These are phyloP conservation scores for Fusarium tupiense DNA, from an alignment of 2,329 filamentous ascomycete species.

Conservation along the genomic window DNA sequence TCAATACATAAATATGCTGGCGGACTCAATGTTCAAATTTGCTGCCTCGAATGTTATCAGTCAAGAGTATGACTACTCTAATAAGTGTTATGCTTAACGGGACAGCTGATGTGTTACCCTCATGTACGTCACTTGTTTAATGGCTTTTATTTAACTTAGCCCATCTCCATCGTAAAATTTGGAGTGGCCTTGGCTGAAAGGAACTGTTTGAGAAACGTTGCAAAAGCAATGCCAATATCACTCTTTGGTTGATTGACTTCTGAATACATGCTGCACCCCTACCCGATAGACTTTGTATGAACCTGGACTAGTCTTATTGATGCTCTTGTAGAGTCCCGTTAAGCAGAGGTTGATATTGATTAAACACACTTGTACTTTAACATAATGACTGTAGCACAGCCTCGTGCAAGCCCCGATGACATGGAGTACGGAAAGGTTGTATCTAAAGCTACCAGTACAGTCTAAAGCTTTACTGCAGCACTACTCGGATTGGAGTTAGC, in stretches of 20 bases:
- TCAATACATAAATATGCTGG: neutral
- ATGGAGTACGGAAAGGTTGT: neutral
- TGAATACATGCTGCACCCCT: too few relatives aligned
- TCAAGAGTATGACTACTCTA: fast-evolving
- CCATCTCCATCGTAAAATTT: too few relatives aligned
- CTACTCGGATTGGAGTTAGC: neutral
- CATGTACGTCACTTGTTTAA: fast-evolving
- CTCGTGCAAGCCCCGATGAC: neutral
- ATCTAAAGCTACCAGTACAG: neutral
- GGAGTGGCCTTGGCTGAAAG: too few relatives aligned
- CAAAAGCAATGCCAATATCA: too few relatives aligned
- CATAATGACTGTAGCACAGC: neutral
- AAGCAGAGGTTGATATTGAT: fast-evolving
- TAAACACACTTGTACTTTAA: too few relatives aligned
- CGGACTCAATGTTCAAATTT: fast-evolving
- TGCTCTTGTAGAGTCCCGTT: fast-evolving
- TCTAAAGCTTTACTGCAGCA: neutral
- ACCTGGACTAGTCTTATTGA: too few relatives aligned
- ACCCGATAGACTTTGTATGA: too few relatives aligned
- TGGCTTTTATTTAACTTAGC: too few relatives aligned
- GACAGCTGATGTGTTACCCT: too few relatives aligned
- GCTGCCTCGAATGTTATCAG: too few relatives aligned
- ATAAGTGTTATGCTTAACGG: neutral
- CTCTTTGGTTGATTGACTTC: too few relatives aligned
- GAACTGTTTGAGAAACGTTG: too few relatives aligned